Evolutionary conservation across 345 rosid species (phyloP).

Genomic region (Sisymbrium altissimum): DNA sequence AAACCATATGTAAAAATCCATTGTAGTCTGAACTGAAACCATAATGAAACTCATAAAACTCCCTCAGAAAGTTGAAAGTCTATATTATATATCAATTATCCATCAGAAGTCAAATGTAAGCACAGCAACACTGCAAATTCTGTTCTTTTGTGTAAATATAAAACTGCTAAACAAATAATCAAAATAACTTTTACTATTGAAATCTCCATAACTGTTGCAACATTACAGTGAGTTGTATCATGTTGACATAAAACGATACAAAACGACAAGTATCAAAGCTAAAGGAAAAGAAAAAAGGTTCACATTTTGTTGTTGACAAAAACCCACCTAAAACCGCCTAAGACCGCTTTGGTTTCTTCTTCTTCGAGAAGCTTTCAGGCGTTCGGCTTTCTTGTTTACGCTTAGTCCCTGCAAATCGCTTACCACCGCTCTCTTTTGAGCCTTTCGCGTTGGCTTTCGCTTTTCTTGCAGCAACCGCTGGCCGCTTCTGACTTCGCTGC

Average conservation of each 20-base stretch:
- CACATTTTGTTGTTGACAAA: background rate
- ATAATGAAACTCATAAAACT: background rate
- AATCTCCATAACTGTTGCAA: conserved; percentile 11
- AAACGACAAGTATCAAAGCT: conserved; percentile 18
- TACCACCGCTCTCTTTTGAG: conserved; percentile 38
- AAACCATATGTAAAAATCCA: no score
- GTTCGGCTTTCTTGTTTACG: conserved; percentile 65
- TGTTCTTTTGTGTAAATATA: background rate
- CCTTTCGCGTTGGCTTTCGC: conserved; percentile 48
- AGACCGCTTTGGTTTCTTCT: conserved; percentile 52
- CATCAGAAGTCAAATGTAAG: background rate
- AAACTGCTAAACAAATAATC: background rate
- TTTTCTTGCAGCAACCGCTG: conserved; percentile 84
- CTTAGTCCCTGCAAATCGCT: conserved; percentile 49
- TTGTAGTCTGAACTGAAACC: no score
- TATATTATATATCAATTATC: background rate
- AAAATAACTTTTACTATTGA: background rate
- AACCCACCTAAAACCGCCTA: conserved; percentile 11
- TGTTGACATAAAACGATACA: conserved; percentile 5
- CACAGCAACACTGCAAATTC: background rate
- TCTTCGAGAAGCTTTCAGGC: conserved; percentile 50
- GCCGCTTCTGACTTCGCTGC: conserved; percentile 54
- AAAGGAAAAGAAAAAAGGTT: conserved; percentile 1
- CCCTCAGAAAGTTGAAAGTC: background rate
- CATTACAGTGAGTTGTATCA: conserved; percentile 25